Evolutionary conservation across 371 early-diverging fungal species (phyloP).

Genomic region (Aphelidium insulamus): DNA sequence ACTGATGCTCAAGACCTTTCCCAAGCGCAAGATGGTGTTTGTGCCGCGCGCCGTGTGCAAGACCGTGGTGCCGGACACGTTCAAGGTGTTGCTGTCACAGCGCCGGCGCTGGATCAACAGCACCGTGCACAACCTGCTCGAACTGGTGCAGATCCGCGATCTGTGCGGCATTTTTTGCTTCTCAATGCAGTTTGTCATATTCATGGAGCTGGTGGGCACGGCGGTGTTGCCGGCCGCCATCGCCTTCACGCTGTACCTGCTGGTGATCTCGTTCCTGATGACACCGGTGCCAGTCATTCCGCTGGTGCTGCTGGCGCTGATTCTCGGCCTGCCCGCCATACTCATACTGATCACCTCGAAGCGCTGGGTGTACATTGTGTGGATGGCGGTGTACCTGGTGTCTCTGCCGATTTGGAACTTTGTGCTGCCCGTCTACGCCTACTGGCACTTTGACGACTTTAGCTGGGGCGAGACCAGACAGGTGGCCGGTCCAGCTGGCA

Average conservation of each 20-base stretch:
- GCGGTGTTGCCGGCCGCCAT: slow-evolving; percentile 88
- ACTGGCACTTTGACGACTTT: slow-evolving; percentile 98
- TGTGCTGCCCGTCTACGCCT: slow-evolving; percentile 87
- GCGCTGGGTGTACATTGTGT: slow-evolving; percentile 67
- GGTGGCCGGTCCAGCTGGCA: slow-evolving; percentile 35
- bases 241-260: slow-evolving; percentile 60
- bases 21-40: slow-evolving; percentile 80
- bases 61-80: slow-evolving; percentile 80
- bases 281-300: slow-evolving; percentile 35
- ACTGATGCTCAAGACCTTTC: slow-evolving; percentile 87
- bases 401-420: slow-evolving; percentile 91
- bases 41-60: slow-evolving; percentile 81
- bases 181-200: slow-evolving; percentile 93
- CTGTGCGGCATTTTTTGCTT: slow-evolving; percentile 94
- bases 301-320: slow-evolving; percentile 40
- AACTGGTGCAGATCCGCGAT: slow-evolving; percentile 68
- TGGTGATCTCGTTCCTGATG: slow-evolving; percentile 29
- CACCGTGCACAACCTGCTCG: slow-evolving; percentile 87
- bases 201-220: slow-evolving; percentile 89
- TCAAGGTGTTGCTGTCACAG: slow-evolving; percentile 77
- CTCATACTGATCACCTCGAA: slow-evolving; percentile 68
- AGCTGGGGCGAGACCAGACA: slow-evolving; percentile 93
- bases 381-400: slow-evolving; percentile 82
- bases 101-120: slow-evolving; percentile 97
- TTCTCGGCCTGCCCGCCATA: slow-evolving; percentile 75